These are phyloP conservation scores for Aspergillus pseudotamarii DNA, from an alignment of 2,329 filamentous ascomycete species.

Conservation along the genomic window DNA sequence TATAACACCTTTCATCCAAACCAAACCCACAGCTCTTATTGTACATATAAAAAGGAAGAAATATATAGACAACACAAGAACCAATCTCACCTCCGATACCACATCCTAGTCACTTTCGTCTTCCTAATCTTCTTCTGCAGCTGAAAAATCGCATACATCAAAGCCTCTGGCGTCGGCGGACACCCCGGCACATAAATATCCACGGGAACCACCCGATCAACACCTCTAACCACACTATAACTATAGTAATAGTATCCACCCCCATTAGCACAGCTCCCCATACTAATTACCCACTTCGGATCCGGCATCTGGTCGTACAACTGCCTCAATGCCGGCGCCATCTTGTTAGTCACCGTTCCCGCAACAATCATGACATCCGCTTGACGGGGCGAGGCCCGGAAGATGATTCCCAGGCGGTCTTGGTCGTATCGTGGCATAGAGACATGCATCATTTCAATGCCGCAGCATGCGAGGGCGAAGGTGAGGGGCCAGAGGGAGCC, in stretches of 20 bases:
- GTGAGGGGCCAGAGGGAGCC: constrained; percentile 91
- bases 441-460: constrained; percentile 92
- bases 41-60: neutral
- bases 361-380: constrained; percentile 94
- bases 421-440: constrained; percentile 90
- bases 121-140: constrained; percentile 76
- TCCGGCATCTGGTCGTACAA: constrained; percentile 97
- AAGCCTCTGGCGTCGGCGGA: constrained; percentile 58
- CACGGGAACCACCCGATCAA: constrained; percentile 77
- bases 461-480: constrained; percentile 87
- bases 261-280: constrained; percentile 84
- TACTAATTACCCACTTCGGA: constrained; percentile 82
- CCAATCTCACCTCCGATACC: constrained; percentile 57
- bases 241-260: constrained; percentile 89
- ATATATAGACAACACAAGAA: neutral
- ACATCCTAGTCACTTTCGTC: constrained; percentile 59
- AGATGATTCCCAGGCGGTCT: constrained; percentile 86
- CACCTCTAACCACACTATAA: constrained; percentile 76
- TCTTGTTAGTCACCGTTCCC: constrained; percentile 92
- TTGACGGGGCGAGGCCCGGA: constrained; percentile 83
- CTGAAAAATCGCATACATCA: constrained; percentile 74
- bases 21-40: neutral
- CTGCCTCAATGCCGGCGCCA: constrained; percentile 86
- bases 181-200: constrained; percentile 82
- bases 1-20: no score